Conservation (phyloP, 192 early-diverging fungal genomes). For the Entophlyctis luteolus region DNA sequence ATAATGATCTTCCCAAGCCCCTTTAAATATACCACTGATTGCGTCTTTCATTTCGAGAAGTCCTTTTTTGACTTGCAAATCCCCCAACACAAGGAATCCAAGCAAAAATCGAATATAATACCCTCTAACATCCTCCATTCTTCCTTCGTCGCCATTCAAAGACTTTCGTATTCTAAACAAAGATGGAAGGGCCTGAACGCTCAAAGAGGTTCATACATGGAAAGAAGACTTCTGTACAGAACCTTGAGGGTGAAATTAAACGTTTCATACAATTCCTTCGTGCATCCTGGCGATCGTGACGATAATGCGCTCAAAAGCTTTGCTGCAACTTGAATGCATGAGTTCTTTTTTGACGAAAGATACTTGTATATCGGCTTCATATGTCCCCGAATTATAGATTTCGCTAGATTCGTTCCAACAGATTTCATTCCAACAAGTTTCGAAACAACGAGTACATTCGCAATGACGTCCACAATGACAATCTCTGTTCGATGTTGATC, state of each 20-base stretch:
- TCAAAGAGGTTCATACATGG: too few relatives aligned
- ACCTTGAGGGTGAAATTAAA: conserved; percentile 75
- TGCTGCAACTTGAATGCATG: conserved; percentile 59
- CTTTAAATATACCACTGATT: conserved; percentile 64
- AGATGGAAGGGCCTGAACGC: conserved; percentile 15
- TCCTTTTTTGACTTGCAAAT: conserved; percentile 63
- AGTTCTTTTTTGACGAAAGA: conserved; percentile 55
- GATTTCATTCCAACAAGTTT: conserved; percentile 35
- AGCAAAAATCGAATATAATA: conserved; percentile 72
- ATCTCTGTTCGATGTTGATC: conserved; percentile 48
- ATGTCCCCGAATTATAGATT: conserved; percentile 59
- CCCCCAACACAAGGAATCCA: conserved; percentile 71
- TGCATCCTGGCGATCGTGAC: conserved; percentile 49
- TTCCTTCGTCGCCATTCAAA: conserved; percentile 23
- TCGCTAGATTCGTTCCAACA: conserved; percentile 37
- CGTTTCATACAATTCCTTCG: conserved; percentile 61
- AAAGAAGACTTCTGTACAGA: too few relatives aligned
- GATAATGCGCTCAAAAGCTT: conserved; percentile 62
- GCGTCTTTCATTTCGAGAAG: conserved; percentile 72
- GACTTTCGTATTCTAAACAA: conserved; percentile 42
- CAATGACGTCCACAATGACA: conserved; percentile 57
- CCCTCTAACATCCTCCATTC: conserved; percentile 59
- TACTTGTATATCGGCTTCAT: conserved; percentile 63
- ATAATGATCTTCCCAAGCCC: conserved; percentile 61
- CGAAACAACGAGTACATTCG: conserved; percentile 53